A percentile compares a stretch with the other conserved stretches of the same genome.
These are phyloP conservation scores for Malassezia furfur DNA, from an alignment of 1,284 basidiomycete species.

Conservation along the genomic window DNA sequence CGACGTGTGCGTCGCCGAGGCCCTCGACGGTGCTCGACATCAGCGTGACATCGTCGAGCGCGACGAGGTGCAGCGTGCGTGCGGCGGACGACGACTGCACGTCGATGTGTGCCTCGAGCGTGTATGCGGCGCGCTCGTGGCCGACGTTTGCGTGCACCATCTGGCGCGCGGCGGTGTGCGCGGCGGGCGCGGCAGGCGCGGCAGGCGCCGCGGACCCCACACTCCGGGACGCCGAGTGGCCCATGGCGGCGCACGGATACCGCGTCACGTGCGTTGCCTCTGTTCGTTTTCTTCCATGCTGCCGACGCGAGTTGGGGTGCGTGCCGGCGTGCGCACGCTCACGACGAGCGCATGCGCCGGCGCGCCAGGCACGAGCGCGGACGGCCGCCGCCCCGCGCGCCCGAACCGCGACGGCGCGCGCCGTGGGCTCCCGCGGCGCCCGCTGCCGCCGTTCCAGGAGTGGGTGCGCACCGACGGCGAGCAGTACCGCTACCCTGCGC, in stretches of 20 bases:
- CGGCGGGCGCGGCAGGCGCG: neutral
- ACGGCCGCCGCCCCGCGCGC: neutral
- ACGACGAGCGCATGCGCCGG: neutral
- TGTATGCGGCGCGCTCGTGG: neutral
- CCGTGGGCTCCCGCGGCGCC: constrained; percentile 7
- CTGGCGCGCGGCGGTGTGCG: neutral
- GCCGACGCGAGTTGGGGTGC: neutral
- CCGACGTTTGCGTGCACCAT: neutral
- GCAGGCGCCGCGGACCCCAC: neutral
- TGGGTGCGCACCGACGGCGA: constrained; percentile 33
- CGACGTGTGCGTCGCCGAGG: neutral
- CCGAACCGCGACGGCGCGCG: neutral
- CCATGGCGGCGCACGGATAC: neutral
- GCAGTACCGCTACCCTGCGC: constrained; percentile 32
- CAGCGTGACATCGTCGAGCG: neutral
- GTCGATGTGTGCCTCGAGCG: neutral
- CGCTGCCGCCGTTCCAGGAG: constrained; percentile 30
- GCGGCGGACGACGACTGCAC: neutral
- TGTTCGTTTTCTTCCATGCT: neutral
- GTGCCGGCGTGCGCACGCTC: neutral
- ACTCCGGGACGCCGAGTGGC: neutral
- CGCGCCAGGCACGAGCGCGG: neutral
- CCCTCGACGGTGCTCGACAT: neutral
- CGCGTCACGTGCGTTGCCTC: neutral
- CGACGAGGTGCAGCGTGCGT: neutral